These are phyloP conservation scores for Eucalyptus globulus DNA, from an alignment of 345 rosid species.

Conservation along the genomic window DNA sequence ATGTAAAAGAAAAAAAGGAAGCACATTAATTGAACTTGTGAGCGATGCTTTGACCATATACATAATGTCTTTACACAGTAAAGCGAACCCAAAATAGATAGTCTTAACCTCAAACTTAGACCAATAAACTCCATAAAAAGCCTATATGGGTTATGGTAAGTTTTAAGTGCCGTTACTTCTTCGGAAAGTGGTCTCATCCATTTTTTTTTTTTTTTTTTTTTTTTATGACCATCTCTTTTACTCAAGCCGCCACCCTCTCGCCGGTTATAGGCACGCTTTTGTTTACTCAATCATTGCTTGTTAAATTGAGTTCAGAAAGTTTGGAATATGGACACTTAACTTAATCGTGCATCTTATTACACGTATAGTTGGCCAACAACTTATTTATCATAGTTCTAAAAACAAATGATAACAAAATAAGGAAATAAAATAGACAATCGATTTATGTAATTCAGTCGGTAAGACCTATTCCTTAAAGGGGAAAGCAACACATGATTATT, in stretches of 20 bases:
- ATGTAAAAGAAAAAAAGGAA: background rate
- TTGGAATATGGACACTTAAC: background rate
- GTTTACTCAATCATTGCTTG: background rate
- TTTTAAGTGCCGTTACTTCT: background rate
- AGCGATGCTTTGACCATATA: background rate
- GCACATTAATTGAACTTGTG: background rate
- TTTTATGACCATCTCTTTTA: background rate
- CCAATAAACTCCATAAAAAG: too few species aligned
- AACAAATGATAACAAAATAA: too few species aligned
- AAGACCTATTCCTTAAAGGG: accelerated
- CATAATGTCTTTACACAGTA: too few species aligned
- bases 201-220: too few species aligned
- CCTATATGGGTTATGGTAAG: too few species aligned
- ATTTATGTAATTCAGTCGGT: too few species aligned
- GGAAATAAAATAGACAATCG: too few species aligned
- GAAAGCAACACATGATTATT: too few species aligned
- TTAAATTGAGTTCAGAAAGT: background rate
- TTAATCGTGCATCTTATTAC: too few species aligned
- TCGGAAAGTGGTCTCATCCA: background rate
- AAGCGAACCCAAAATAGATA: background rate
- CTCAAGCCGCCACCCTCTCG: background rate
- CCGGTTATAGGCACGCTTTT: background rate
- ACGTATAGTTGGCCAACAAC: too few species aligned
- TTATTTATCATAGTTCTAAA: too few species aligned
- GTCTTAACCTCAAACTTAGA: too few species aligned